Base-by-base conservation (phyloP, 2,329 filamentous ascomycete genomes). In the Exophiala spinifera region DNA sequence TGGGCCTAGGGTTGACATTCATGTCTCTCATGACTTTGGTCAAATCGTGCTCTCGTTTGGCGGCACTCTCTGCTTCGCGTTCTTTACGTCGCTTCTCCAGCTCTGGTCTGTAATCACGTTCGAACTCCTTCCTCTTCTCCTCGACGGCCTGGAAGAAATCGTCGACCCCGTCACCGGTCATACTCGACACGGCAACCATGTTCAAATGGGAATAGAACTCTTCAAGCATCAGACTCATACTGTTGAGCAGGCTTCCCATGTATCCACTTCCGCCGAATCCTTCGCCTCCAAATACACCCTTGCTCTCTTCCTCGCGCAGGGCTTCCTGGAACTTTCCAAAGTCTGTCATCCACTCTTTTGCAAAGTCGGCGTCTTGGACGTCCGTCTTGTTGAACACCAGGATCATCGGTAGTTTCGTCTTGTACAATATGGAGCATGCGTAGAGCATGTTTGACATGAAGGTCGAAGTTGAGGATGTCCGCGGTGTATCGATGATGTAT, bases 381-480 rank as follows among this genome's bases (percentile, higher is more conserved):
- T 99, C 94, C 0, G 91, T 96, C 77, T 99, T 99, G 79, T 99
- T 99, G 79, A 99, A 97, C 10, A 99, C 94, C 6, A 99, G 76
- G 50, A 99, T 95, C 94, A 99, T 99, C 20, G 94, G 94, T 0
- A 99, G 79, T 70, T 95, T 96, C 1, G 92, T 97, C 78, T 97
- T 97, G 82, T 99, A 99, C 14, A 99, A 82, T 61, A 99, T 99
- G 56, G 89, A 95, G 79, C 94, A 97, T 19, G 94, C 94, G 72
- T 99, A 99, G 40, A 99, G 85, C 94, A 99, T 99, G 74, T 99
- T 99, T 70, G 89, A 95, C 94, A 99, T 99, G 74, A 99, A 99
- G 0, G 94, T 99, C 60, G 88, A 91, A 0, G 94, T 97, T 36
- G 90, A 95, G 33, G 88, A 85, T 13, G 91, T 95, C 50, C 94